Evolutionary conservation across 148 eudicot species (phyloP).

Genomic region (Suaeda aralocaspica): DNA sequence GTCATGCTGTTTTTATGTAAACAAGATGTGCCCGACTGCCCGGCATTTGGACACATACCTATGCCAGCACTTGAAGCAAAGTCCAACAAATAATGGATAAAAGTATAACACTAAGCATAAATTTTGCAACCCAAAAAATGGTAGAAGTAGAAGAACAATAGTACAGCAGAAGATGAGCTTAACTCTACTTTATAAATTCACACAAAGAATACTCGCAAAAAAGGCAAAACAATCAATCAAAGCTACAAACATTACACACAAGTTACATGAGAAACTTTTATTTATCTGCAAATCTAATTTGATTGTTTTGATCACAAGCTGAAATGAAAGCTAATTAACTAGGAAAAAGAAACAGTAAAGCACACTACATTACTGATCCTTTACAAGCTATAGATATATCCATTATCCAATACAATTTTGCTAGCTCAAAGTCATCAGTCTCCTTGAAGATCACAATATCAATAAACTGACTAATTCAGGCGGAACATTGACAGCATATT

Average conservation of each 20-base stretch:
- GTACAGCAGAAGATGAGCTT: not conserved
- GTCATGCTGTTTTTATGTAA: not conserved
- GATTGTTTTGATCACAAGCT: slow-evolving; percentile 5
- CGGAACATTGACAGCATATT: too few species aligned
- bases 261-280: not conserved
- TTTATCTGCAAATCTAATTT: slow-evolving; percentile 12
- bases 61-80: too few species aligned
- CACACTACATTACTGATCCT: slow-evolving; percentile 10
- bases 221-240: not conserved
- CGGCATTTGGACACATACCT: too few species aligned
- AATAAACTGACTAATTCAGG: not conserved
- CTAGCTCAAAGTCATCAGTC: not conserved
- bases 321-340: not conserved
- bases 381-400: not conserved
- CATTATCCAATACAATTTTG: too few species aligned
- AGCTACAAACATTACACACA: not conserved
- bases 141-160: too few species aligned
- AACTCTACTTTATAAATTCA: not conserved
- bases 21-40: too few species aligned
- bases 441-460: not conserved
- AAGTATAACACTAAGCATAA: too few species aligned
- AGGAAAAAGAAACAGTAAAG: slow-evolving; percentile 8
- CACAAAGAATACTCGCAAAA: not conserved
- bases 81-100: too few species aligned
- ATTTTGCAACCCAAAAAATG: not conserved